phyloP scores from a whole-genome alignment of 2,329 filamentous ascomycete species.

The Ophiostoma ulmi region DNA sequence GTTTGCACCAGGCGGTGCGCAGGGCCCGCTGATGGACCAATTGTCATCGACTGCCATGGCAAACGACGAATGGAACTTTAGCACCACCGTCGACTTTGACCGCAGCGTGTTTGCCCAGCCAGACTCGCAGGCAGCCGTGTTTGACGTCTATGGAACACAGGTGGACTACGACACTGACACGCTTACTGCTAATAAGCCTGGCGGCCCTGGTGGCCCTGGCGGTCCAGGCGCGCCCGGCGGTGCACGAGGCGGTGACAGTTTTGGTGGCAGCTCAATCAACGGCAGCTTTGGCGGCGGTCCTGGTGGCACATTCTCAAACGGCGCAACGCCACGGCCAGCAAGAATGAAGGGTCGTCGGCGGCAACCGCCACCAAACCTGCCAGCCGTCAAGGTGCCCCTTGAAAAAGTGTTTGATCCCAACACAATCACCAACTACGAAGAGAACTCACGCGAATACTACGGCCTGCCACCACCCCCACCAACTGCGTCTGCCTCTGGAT shows the following conservation, averaged over 20 bases:
- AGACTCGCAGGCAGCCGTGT: conserved; percentile 51
- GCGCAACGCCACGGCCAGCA: conserved; percentile 44
- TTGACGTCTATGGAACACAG: conserved; percentile 51
- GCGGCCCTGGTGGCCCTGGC: conserved; percentile 39
- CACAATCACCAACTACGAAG: conserved; percentile 59
- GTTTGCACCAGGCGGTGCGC: conserved; percentile 56
- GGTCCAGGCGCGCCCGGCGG: conserved; percentile 32
- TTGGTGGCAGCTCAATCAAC: conserved; percentile 30
- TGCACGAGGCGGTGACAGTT: conserved; percentile 9
- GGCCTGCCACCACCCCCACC: conserved; percentile 42
- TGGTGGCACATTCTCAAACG: conserved; percentile 26
- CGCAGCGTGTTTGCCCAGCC: conserved; percentile 49
- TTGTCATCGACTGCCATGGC: conserved; percentile 42
- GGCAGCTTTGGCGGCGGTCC: conserved; percentile 31
- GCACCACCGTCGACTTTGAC: conserved; percentile 60
- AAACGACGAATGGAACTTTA: conserved; percentile 63
- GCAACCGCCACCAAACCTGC: conserved; percentile 54
- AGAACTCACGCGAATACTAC: conserved; percentile 59
- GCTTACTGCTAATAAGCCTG: conserved; percentile 30
- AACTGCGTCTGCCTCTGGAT: conserved; percentile 24
- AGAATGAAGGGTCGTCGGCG: conserved; percentile 49
- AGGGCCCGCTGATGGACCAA: conserved; percentile 40
- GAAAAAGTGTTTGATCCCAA: conserved; percentile 64
- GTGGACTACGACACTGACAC: conserved; percentile 39
- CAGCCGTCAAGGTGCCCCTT: conserved; percentile 53